Evolutionary conservation across 352 stramenopile species (phyloP), one percentile per base, ranked within the genome.

Genomic region (Pythium myriotylum): DNA sequence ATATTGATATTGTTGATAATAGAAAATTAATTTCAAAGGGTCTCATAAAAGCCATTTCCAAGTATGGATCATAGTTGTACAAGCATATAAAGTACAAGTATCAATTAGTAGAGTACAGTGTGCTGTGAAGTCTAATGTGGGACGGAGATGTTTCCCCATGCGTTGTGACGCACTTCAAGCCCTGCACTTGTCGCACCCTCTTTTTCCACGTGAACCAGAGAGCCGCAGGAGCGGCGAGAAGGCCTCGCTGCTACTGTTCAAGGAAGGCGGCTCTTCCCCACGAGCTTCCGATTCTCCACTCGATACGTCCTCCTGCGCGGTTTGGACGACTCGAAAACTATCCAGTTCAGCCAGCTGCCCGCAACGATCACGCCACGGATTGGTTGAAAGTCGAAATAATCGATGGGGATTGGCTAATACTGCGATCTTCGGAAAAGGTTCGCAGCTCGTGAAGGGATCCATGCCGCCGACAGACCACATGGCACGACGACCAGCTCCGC

Each of bases 341-440:
- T 64, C 45, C 57, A 64, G 57, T 64, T 23, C 43, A 12, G 48
- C 37, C 56, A 64, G 19, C 56, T 64, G 56, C 35, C 5, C 23
- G 2, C 22, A 23, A 22, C 29, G 46, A 43, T 64, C 47, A 40
- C 13, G 8, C 13, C 13, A 12, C 6, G 20, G 1, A 62, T 62
- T 62, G 55, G 55, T 22, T 41, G 14, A 43, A 55, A 62, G 22
- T 39, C 8, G 23, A 40, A 6, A n/a, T 37, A 52, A 3, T 13
- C 2, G 19, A n/a, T 27, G 2, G 2, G 20, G 4, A 53, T 53
- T 53, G 46, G 46, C 13, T 39, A 22, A 22, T 40, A 39, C 6
- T 13, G 2, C 1, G 8, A 23, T 43, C 4, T 43, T 43, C 17
- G 5, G 37, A 43, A 43, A 43, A 43, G 17, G 37, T 43, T 14